Base-by-base conservation (phyloP, 371 early-diverging fungal species). In the Polyrhizophydium stewartii region DNA sequence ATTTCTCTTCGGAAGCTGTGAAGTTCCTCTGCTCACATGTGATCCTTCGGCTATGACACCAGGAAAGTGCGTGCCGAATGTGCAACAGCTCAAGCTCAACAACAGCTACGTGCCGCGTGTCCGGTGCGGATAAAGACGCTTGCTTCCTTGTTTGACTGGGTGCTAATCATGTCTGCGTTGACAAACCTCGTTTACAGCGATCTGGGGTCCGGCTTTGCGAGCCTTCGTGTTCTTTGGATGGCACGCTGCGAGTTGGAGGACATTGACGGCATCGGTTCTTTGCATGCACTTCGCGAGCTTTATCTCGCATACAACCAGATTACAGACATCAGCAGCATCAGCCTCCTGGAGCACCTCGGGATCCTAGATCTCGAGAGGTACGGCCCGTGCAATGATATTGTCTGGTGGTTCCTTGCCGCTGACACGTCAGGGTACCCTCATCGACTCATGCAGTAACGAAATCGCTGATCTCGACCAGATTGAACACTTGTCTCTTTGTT, bases 361-460 rank as follows among this genome's bases (percentile, higher is more conserved):
- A 53, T 73, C 7, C 51, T 77, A 22, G 78, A 77, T 62, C 57
- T 77, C n/a, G 75, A 77, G 66, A 67, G 73, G 75, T 74, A 49
- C 5, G 67, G 43, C 17, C 22, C 21, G 10, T 30, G 33, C 17
- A 17, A 55, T 55, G 21, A n/a, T 31, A 31, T 16, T 22, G 27
- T 27, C 24, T 22, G 24, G 27, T 22, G 22, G 10, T 50, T 22
- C 19, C 10, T 22, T 50, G 10, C 50, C 27, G 10, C 22, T 24
- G 13, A 30, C 16, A 28, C 25, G 16, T 25, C 50, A 10, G 50
- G 10, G 16, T 22, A 49, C 22, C 37, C 19, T 9, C 53, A 49
- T 24, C 9, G 24, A 9, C 41, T 40, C 41, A 30, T 17, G 32
- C 47, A 74, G 75, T 17, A 77, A 77, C 61, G 35, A 45, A 24